Evolutionary conservation across 2,329 filamentous ascomycete genomes (phyloP).

Genomic region (Penicillium sp.): DNA sequence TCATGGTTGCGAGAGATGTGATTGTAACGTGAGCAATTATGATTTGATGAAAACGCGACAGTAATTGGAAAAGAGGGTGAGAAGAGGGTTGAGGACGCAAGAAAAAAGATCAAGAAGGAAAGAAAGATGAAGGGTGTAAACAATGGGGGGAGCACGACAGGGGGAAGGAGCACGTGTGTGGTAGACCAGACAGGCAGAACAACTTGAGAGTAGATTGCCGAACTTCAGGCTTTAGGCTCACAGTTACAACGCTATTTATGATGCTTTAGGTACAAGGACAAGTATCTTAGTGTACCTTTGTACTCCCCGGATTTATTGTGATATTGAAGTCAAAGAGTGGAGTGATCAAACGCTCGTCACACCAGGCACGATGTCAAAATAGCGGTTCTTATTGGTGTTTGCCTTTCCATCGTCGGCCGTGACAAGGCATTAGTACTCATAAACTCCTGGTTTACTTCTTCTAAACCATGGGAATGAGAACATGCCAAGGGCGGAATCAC

Average conservation of each 20-base stretch:
- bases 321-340: background rate
- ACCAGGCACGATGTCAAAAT: background rate
- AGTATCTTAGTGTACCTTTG: background rate
- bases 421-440: too few relatives aligned
- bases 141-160: background rate
- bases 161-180: background rate
- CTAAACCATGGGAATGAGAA: background rate
- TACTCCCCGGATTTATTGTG: background rate
- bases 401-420: too few relatives aligned
- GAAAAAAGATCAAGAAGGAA: background rate
- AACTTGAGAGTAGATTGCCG: background rate
- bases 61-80: too few relatives aligned
- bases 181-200: background rate
- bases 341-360: background rate
- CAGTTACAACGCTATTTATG: background rate
- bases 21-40: background rate
- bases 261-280: background rate
- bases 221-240: background rate
- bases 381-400: background rate
- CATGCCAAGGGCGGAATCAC: background rate
- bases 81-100: background rate
- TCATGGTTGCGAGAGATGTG: conserved; percentile 38
- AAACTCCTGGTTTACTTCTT: too few relatives aligned
- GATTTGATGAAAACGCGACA: too few relatives aligned
- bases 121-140: background rate